A percentile compares a stretch with the other conserved stretches of the same genome.
phyloP scores from a whole-genome alignment of 2,329 filamentous ascomycete genomes.

The Fusarium sororula region DNA sequence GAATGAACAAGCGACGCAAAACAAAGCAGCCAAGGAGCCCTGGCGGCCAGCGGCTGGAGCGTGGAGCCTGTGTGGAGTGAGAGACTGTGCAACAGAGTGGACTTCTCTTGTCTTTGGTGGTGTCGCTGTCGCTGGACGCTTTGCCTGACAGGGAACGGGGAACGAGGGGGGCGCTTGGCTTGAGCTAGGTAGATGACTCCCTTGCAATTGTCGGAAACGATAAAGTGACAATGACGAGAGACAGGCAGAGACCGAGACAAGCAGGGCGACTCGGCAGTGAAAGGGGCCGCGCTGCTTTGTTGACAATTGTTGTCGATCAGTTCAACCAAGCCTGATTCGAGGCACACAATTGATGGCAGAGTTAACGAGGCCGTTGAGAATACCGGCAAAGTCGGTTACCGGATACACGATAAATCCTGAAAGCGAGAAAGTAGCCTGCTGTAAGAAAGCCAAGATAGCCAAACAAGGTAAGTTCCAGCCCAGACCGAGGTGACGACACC shows the following conservation, averaged over 20 bases:
- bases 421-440: conserved; percentile 5
- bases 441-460: conserved; percentile 19
- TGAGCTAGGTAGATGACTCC: conserved; percentile 14
- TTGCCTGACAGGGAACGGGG: conserved; percentile 35
- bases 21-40: conserved; percentile 19
- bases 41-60: conserved; percentile 33
- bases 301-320: conserved; percentile 10
- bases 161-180: conserved; percentile 28
- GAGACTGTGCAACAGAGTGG: conserved; percentile 26
- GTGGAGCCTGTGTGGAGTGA: conserved; percentile 35
- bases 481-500: conserved; percentile 21
- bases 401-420: conserved; percentile 4
- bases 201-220: conserved; percentile 14
- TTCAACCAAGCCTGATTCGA: neutral
- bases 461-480: conserved; percentile 23
- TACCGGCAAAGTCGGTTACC: neutral
- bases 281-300: conserved; percentile 14
- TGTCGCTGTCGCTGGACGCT: conserved; percentile 32
- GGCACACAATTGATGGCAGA: neutral
- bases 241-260: conserved; percentile 17
- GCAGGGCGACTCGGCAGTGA: conserved; percentile 22
- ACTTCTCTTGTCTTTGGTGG: conserved; percentile 21
- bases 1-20: neutral
- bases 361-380: conserved; percentile 20
- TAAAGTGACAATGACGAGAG: conserved; percentile 23